phyloP scores from a whole-genome alignment of 352 stramenopile species.

The Hyaloperonospora arabidopsidis region DNA sequence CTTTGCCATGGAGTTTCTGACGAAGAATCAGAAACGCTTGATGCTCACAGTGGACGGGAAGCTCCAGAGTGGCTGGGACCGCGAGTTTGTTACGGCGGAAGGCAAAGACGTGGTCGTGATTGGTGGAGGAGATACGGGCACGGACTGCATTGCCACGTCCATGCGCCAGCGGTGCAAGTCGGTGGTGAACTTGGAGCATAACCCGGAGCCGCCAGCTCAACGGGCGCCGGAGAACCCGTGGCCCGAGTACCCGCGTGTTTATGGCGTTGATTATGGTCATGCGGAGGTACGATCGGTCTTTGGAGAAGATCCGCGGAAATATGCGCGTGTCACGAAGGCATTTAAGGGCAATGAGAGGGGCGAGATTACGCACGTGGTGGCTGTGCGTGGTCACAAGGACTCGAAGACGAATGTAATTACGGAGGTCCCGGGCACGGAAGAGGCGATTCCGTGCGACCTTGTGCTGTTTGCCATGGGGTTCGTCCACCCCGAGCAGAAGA shows the following conservation, averaged over 20 bases:
- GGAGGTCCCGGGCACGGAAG: constrained; percentile 80
- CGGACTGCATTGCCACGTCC: constrained; percentile 97
- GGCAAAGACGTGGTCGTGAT: constrained; percentile 98
- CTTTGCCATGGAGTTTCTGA: constrained; percentile 97
- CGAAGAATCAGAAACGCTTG: constrained; percentile 96
- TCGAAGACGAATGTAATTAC: constrained; percentile 68
- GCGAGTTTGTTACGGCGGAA: constrained; percentile 92
- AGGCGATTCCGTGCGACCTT: constrained; percentile 91
- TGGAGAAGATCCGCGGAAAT: constrained; percentile 85
- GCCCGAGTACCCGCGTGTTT: constrained; percentile 96
- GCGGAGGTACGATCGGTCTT: constrained; percentile 90
- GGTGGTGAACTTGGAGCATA: constrained; percentile 95
- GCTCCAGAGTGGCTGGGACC: constrained; percentile 93
- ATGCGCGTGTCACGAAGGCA: constrained; percentile 64
- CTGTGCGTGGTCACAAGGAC: constrained; percentile 39
- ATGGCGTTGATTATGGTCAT: constrained; percentile 97
- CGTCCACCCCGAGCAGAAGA: constrained; percentile 87
- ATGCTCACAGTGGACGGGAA: constrained; percentile 92
- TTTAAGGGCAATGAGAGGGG: constrained; percentile 71
- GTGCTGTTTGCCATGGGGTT: constrained; percentile 98
- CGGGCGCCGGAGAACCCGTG: constrained; percentile 93
- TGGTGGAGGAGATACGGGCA: constrained; percentile 94
- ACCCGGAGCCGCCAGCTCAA: constrained; percentile 85
- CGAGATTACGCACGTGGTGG: constrained; percentile 76
- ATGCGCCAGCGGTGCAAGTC: constrained; percentile 96